Conservation (phyloP, 2,329 filamentous ascomycete species). For the Albophoma yamanashiensis region DNA sequence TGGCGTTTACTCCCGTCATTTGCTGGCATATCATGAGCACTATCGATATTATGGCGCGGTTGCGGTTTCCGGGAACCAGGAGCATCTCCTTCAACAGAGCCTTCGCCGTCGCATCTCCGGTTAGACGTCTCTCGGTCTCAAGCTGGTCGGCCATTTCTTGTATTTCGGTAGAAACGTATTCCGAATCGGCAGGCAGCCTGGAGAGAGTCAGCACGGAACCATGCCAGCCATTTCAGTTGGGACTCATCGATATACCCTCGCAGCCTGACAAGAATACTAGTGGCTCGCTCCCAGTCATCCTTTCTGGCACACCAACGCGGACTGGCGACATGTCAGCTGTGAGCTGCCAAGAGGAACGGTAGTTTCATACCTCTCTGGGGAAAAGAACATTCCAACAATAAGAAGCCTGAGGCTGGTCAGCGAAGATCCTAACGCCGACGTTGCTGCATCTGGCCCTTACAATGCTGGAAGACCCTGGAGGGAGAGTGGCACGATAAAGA, state of each 20-base stretch:
- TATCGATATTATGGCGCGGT: conserved; percentile 53
- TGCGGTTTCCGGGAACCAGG: conserved; percentile 48
- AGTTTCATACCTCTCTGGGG: conserved; percentile 31
- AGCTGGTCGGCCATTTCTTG: conserved; percentile 50
- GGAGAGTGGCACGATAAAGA: conserved; percentile 51
- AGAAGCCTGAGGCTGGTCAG: conserved; percentile 27
- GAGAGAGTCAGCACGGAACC: not conserved
- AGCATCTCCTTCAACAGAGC: conserved; percentile 56
- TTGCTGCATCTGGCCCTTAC: conserved; percentile 11
- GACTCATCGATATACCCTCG: conserved; percentile 14
- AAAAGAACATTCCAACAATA: conserved; percentile 48
- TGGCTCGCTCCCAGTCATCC: conserved; percentile 57
- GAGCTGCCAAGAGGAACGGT: not conserved
- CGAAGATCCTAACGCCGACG: not conserved
- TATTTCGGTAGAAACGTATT: conserved; percentile 48
- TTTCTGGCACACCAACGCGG: conserved; percentile 58
- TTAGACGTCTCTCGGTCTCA: conserved; percentile 49
- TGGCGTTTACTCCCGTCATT: conserved; percentile 50
- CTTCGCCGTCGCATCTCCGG: conserved; percentile 40
- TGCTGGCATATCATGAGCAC: conserved; percentile 57
- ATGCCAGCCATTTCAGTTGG: too few species aligned
- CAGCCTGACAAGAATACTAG: conserved; percentile 41
- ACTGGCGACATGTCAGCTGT: conserved; percentile 20
- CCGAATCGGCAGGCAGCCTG: conserved; percentile 40
- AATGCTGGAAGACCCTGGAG: conserved; percentile 56